Evolutionary conservation across 2,329 filamentous ascomycete species (phyloP).

Genomic region (Geosmithia putterillii): DNA sequence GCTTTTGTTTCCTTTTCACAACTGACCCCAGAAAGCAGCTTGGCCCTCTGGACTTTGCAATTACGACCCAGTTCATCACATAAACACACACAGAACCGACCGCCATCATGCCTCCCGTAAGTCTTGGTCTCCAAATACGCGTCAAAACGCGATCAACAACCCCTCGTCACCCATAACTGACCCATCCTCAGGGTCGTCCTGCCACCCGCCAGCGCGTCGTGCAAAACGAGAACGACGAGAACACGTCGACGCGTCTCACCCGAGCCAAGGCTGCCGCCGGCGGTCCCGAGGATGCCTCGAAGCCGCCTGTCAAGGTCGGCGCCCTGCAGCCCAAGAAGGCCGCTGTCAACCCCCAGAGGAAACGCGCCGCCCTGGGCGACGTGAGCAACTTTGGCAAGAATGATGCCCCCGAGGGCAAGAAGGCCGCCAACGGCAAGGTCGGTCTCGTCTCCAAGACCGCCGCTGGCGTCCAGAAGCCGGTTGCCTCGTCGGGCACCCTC

Average conservation of each 20-base stretch:
- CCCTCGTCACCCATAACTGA: constrained; percentile 7
- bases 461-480: constrained; percentile 64
- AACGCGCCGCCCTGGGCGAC: constrained; percentile 79
- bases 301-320: constrained; percentile 38
- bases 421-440: constrained; percentile 48
- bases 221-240: constrained; percentile 93
- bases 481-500: constrained; percentile 32
- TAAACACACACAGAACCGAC: constrained; percentile 8
- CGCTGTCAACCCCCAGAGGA: constrained; percentile 40
- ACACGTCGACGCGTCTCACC: constrained; percentile 74
- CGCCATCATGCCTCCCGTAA: constrained; percentile 22
- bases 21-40: constrained; percentile 2
- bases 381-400: constrained; percentile 89
- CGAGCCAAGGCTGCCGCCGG: constrained; percentile 79
- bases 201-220: constrained; percentile 53
- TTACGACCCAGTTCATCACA: constrained; percentile 5
- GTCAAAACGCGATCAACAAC: background rate
- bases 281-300: constrained; percentile 48
- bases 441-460: constrained; percentile 69
- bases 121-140: constrained; percentile 5
- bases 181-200: constrained; percentile 6
- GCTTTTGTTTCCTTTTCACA: background rate
- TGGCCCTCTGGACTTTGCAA: constrained; percentile 2
- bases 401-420: constrained; percentile 62
- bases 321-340: constrained; percentile 58